Base-by-base conservation (phyloP, 2,329 filamentous ascomycete genomes). In the Trichophyton mentagrophytes region DNA sequence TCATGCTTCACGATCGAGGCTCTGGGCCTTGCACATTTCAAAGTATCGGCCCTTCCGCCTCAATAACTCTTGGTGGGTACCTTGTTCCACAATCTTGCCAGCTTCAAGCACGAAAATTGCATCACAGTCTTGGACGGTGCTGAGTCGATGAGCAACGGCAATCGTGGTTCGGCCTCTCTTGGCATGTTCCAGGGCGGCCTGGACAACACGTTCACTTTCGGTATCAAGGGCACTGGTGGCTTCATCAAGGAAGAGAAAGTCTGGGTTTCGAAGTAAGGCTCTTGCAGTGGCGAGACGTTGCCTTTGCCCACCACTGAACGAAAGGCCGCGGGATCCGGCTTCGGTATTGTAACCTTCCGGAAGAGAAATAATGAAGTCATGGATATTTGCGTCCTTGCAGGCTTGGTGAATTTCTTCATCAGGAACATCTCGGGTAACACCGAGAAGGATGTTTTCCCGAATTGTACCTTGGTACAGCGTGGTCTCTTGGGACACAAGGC, bases 131-230 rank as follows among this genome's bases (percentile, higher is more conserved):
- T 83, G 87, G 74, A 96, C 91, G 7, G 90, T 95, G 0, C 87
- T 91, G 3, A 96, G 80, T 66, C 90, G 84, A 76, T 96, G 90
- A 33, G 90, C 90, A 70, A 96, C 95, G 2, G 88, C 87, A 67
- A 95, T 92, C 1, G 89, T 95, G 0, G 90, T 95, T 57, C 90
- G 82, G 11, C 89, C 89, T 62, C 85, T 79, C 1, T 88, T 80
- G n/a, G 89, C 65, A 20, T 61, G 61, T 46, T 69, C 69, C 51
- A 73, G 61, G 1, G 71, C 71, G 38, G 64, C 65, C 56, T 71
- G 69, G 15, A 73, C 70, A 11, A 71, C 59, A 6, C 65, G 64
- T 58, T 76, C 73, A 7, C 69, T 72, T 59, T 73, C 66, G 1
- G 73, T 72, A 64, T 77, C 73, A 6, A 76, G 65, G 2, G 72